Evolutionary conservation across 2,329 filamentous ascomycete species (phyloP).

Genomic region (Blastomyces parvus): DNA sequence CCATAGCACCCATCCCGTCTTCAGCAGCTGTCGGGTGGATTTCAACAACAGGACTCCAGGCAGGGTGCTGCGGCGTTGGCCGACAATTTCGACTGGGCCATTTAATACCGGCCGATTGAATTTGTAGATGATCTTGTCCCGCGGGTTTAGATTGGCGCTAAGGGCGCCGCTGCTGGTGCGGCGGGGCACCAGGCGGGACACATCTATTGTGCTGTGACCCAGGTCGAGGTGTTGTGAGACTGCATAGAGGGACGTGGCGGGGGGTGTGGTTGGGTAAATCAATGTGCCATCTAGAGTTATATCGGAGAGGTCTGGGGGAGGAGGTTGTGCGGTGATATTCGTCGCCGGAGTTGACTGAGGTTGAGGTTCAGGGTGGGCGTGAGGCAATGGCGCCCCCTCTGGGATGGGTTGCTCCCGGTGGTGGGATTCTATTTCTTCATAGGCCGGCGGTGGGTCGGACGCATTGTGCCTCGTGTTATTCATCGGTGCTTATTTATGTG

Average conservation of each 20-base stretch:
- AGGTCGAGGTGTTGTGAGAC: slow-evolving; percentile 14
- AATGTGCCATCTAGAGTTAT: slow-evolving; percentile 15
- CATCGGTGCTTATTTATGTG: not conserved
- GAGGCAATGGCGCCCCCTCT: not conserved
- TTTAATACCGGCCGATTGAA: slow-evolving; percentile 13
- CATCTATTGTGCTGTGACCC: slow-evolving; percentile 10
- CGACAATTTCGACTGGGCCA: slow-evolving; percentile 14
- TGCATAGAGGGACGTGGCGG: slow-evolving; percentile 13
- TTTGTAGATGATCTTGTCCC: slow-evolving; percentile 14
- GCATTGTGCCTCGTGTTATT: not conserved
- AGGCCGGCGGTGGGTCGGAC: not conserved
- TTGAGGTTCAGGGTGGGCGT: not conserved
- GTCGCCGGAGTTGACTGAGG: not conserved
- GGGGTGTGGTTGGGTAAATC: slow-evolving; percentile 13
- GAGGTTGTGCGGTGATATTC: not conserved
- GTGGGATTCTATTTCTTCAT: not conserved
- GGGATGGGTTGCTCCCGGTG: not conserved
- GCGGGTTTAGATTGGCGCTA: slow-evolving; percentile 3
- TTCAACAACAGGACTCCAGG: slow-evolving; percentile 10
- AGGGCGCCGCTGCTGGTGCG: not conserved
- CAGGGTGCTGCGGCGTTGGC: slow-evolving; percentile 14
- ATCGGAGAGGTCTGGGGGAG: slow-evolving; percentile 8
- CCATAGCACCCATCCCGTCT: slow-evolving; percentile 14
- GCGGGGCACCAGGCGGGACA: slow-evolving; percentile 13
- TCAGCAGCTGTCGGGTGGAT: slow-evolving; percentile 9